These are phyloP conservation scores for Stromatinia cepivora DNA, from an alignment of 2,329 filamentous ascomycete genomes.

Conservation along the genomic window DNA sequence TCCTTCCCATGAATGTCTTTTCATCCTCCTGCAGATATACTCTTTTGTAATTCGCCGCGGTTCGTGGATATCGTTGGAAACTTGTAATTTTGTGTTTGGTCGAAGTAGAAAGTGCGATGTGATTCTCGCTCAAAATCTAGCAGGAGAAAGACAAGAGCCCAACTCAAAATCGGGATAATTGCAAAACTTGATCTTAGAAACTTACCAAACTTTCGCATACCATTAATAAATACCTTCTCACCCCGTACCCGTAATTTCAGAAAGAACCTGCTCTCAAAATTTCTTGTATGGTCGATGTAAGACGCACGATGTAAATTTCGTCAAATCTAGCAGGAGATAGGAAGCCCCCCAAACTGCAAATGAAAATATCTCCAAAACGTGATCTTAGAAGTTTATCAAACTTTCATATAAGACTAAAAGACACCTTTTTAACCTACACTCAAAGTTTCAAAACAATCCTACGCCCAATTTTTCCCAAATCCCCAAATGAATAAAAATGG, in stretches of 20 bases:
- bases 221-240: neutral
- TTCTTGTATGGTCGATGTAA: neutral
- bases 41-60: neutral
- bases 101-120: neutral
- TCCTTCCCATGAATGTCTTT: neutral
- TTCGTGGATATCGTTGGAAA: neutral
- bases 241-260: accelerated
- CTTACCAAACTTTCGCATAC: neutral
- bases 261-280: neutral
- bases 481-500: neutral
- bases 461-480: neutral
- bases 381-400: slow-evolving; percentile 7
- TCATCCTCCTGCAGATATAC: neutral
- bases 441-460: neutral
- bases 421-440: accelerated
- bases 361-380: neutral
- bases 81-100: neutral
- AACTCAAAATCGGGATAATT: neutral
- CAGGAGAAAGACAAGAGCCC: neutral
- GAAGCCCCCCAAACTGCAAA: slow-evolving; percentile 1
- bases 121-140: neutral
- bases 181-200: neutral
- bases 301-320: neutral
- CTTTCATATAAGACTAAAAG: neutral
- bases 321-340: neutral